Evolutionary conservation across 306 rosid species (phyloP), one percentile per base, ranked within the genome.

Genomic region (Malus orientalis): DNA sequence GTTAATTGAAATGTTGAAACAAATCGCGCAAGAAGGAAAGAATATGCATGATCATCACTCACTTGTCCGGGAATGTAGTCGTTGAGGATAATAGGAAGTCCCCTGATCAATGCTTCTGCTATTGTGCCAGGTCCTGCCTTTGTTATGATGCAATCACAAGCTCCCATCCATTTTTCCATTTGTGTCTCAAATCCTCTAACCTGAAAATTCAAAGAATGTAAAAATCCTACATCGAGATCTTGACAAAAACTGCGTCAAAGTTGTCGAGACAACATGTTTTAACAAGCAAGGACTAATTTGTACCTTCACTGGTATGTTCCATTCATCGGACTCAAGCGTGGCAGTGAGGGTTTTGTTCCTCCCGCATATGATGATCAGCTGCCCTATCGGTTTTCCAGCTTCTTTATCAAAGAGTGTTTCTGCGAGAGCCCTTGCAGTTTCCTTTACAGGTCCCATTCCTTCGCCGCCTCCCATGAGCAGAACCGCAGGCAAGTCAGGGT

Each of bases 71-170:
- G 99, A 79, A 96, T 96, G 87, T 96, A 96, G 83, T 91, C 98
- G 23, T 96, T 96, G 77, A 96, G 93, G 55, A 96, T 85, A 66
- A 96, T 96, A 8, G 99, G 98, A 83, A 96, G 99, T 67, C 99
- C 99, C 80, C 98, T 85, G 49, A 96, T 92, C 88, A 96, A 86
- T 75, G 99, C 98, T 84, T 96, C 99, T 15, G 99, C 93, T 55
- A 96, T 96, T 76, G 99, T 96, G 40, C 99, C 99, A 7, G 99
- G 99, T 82, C 99, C 99, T 36, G 99, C 99, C 90, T 96, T 96
- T 55, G 99, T 92, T 74, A 96, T 96, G 71, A 96, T 92, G 90
- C 99, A 96, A 73, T 96, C 99, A 84, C 93, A 92, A 80, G 98
- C 97, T 85, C 98, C 97, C 99, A 96, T 96, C 99, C 99, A 96